Conservation (phyloP, 352 stramenopile species). For the Pythium angustatum region DNA sequence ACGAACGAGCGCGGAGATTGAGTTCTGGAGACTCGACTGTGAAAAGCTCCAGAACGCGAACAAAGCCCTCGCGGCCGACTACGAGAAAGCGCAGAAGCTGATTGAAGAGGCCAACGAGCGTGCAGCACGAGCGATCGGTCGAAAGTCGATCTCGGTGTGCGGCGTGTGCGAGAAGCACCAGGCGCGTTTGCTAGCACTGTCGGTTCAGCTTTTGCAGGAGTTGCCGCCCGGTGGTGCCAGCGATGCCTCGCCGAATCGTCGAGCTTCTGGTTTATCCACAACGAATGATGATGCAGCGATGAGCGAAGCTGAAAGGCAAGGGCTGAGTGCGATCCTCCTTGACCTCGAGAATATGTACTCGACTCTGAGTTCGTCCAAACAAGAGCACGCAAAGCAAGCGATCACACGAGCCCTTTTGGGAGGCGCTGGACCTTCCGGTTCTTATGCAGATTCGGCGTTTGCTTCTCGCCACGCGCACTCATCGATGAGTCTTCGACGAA, state of each 20-base stretch:
- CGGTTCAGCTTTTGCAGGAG: constrained; percentile 37
- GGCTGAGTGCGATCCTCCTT: constrained; percentile 39
- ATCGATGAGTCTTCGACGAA: neutral
- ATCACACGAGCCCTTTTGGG: constrained; percentile 29
- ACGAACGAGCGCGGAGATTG: constrained; percentile 52
- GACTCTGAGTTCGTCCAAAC: constrained; percentile 39
- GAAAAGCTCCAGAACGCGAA: constrained; percentile 64
- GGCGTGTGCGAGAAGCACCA: constrained; percentile 57
- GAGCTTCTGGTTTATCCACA: neutral
- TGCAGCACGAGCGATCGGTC: neutral
- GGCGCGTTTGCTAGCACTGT: constrained; percentile 50
- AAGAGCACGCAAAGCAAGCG: constrained; percentile 32
- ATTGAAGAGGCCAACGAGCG: constrained; percentile 32
- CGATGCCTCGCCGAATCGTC: neutral
- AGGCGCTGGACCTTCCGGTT: no score
- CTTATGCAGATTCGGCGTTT: no score
- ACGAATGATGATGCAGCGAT: constrained; percentile 13
- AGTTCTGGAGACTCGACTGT: constrained; percentile 71
- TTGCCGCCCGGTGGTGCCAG: neutral
- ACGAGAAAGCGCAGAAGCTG: constrained; percentile 36
- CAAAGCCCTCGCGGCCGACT: constrained; percentile 37
- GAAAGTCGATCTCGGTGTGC: constrained; percentile 25
- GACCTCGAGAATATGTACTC: constrained; percentile 54
- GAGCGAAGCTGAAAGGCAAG: constrained; percentile 42
- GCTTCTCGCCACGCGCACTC: no score